Evolutionary conservation across 495 filamentous ascomycete species (phyloP).

Genomic region (Hypoxylon rickii): DNA sequence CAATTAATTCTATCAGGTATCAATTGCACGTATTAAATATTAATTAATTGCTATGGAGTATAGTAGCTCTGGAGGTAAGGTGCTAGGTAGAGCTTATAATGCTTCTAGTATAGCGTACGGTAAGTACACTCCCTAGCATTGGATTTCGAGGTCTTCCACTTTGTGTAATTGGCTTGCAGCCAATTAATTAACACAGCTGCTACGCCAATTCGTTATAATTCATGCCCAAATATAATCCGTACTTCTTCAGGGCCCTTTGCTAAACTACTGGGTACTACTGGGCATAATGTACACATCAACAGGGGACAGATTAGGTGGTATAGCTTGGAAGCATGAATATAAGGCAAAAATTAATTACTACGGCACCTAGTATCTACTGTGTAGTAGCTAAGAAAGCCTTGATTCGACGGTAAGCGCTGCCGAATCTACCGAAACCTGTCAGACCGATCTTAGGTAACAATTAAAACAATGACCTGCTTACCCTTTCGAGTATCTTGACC

Average conservation of each 20-base stretch:
- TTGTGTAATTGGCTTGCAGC: conserved; percentile 7
- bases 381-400: too few species aligned
- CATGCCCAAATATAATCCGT: too few species aligned
- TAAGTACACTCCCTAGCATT: background rate
- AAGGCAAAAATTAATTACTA: background rate
- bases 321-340: background rate
- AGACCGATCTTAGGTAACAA: conserved; percentile 1
- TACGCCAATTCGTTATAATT: conserved; percentile 10
- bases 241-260: too few species aligned
- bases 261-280: too few species aligned
- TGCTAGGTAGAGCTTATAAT: too few species aligned
- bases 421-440: conserved; percentile 26
- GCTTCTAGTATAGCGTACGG: background rate
- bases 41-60: background rate
- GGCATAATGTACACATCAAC: too few species aligned
- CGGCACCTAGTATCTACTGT: too few species aligned
- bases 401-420: conserved; percentile 17
- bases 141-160: background rate
- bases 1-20: too few species aligned
- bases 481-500: too few species aligned
- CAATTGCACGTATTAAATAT: too few species aligned
- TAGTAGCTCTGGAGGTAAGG: too few species aligned
- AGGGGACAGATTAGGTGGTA: background rate
- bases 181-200: conserved; percentile 1
- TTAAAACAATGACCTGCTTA: too few species aligned